Conservation (phyloP, 1,139 yeast species). For the Blastobotrys malaysiensis region DNA sequence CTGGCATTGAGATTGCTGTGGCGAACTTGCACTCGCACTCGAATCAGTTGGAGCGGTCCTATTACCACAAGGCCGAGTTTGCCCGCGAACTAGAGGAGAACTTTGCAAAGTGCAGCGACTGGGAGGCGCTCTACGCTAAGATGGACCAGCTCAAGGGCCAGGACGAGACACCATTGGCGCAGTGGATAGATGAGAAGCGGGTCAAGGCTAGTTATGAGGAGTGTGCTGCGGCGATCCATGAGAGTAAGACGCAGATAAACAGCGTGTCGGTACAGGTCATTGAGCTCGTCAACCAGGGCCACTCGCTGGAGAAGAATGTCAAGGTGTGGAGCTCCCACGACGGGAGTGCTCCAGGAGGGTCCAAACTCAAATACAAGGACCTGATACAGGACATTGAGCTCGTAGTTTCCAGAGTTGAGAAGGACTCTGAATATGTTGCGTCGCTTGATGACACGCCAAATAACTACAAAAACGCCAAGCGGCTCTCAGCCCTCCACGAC, state of each 20-base stretch:
- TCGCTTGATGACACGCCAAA: constrained; percentile 22
- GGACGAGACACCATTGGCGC: constrained; percentile 17
- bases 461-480: constrained; percentile 18
- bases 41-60: constrained; percentile 22
- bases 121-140: constrained; percentile 17
- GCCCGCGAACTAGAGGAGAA: constrained; percentile 25
- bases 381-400: constrained; percentile 28
- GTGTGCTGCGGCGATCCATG: constrained; percentile 13
- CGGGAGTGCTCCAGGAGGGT: constrained; percentile 10
- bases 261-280: constrained; percentile 8
- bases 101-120: constrained; percentile 21
- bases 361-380: constrained; percentile 14
- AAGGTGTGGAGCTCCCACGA: constrained; percentile 13
- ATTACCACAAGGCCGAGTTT: constrained; percentile 23
- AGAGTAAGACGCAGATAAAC: constrained; percentile 13
- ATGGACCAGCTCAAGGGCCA: constrained; percentile 16
- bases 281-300: constrained; percentile 20
- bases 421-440: constrained; percentile 27
- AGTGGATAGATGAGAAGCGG: constrained; percentile 25
- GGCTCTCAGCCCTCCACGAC: constrained; percentile 23
- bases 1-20: constrained; percentile 28
- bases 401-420: constrained; percentile 24
- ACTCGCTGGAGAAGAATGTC: constrained; percentile 17
- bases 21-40: constrained; percentile 28
- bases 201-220: constrained; percentile 15